Conservation (phyloP, 129 eudicot species). For the Artemisia annua region DNA sequence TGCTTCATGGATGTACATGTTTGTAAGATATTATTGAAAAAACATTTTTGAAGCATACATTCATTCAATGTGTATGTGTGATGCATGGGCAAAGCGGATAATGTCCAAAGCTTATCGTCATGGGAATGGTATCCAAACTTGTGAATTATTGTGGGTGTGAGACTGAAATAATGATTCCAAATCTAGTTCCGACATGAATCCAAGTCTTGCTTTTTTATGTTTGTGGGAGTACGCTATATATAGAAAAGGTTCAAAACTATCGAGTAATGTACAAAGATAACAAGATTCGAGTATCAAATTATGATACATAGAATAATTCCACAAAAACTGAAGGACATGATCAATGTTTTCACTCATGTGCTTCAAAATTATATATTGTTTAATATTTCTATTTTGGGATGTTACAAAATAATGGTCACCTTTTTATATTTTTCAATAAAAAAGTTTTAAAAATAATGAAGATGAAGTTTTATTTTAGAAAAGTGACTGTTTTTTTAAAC, state of each 20-base stretch:
- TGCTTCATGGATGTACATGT: no score
- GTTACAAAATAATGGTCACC: no score
- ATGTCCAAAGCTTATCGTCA: constrained; percentile 14
- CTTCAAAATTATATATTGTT: no score
- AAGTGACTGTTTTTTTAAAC: no score
- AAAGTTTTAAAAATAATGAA: no score
- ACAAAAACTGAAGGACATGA: no score
- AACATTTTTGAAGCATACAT: background rate
- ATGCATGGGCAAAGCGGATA: constrained; percentile 18
- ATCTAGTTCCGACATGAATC: background rate
- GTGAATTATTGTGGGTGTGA: constrained; percentile 8
- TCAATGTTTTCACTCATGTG: no score
- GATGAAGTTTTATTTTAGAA: no score
- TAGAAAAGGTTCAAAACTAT: background rate
- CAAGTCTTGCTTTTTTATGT: background rate
- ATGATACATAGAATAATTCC: no score
- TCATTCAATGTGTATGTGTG: constrained; percentile 1
- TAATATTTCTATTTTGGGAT: no score
- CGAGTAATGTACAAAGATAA: background rate
- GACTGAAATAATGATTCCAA: constrained; percentile 9
- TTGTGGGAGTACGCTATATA: background rate
- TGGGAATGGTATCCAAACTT: constrained; percentile 8
- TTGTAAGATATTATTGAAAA: background rate
- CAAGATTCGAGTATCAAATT: no score
- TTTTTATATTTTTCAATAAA: no score